Conservation (phyloP, 2,329 filamentous ascomycete species). For the Cercospora nicotianae region DNA sequence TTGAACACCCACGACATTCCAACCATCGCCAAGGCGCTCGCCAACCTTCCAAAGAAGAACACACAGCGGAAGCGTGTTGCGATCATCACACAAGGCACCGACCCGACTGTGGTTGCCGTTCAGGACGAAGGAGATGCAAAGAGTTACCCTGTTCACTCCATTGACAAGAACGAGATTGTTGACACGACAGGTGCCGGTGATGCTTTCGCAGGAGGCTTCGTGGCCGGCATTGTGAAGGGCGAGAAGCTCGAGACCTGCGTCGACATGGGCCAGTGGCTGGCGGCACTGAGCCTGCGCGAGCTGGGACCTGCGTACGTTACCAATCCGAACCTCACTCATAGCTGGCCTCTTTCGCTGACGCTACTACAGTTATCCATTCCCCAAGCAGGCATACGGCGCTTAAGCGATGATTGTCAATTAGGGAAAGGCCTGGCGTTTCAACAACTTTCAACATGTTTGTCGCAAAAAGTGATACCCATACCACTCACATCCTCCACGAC, state of each 20-base stretch:
- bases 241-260: conserved; percentile 75
- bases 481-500: conserved; percentile 34
- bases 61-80: conserved; percentile 76
- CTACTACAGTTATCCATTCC: conserved; percentile 39
- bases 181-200: conserved; percentile 97
- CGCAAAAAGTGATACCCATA: conserved; percentile 33
- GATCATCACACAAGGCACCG: conserved; percentile 92
- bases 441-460: conserved; percentile 35
- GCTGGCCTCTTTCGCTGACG: conserved; percentile 13
- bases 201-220: conserved; percentile 92
- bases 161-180: conserved; percentile 75
- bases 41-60: conserved; percentile 91
- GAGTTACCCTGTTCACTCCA: conserved; percentile 78
- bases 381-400: conserved; percentile 41
- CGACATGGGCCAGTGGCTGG: conserved; percentile 96
- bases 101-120: conserved; percentile 79
- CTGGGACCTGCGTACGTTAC: conserved; percentile 86
- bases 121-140: conserved; percentile 62
- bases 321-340: not conserved
- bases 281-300: conserved; percentile 89
- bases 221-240: conserved; percentile 83
- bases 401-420: conserved; percentile 14
- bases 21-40: conserved; percentile 81
- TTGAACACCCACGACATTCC: conserved; percentile 73
- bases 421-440: conserved; percentile 32